A percentile compares a stretch with the other conserved stretches of the same genome.
Conservation (phyloP, 495 filamentous ascomycete species). For the Hypoxylon fragiforme region DNA sequence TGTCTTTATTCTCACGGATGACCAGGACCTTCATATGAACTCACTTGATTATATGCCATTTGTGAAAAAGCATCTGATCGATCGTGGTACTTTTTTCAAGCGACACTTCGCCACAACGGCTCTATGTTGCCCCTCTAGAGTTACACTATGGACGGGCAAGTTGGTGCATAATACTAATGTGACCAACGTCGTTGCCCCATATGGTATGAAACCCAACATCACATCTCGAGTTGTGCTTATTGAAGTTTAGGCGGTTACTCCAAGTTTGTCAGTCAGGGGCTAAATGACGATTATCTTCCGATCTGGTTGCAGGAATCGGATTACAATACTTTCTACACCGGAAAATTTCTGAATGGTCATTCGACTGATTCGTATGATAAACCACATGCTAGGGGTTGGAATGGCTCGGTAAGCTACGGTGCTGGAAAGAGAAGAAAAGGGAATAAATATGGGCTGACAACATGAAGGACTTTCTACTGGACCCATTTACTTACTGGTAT, state of each 20-base stretch:
- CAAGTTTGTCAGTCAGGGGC: slow-evolving; percentile 66
- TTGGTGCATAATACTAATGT: slow-evolving; percentile 76
- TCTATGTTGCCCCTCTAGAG: slow-evolving; percentile 66
- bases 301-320: slow-evolving; percentile 70
- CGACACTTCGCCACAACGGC: slow-evolving; percentile 66
- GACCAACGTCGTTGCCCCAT: slow-evolving; percentile 66
- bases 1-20: slow-evolving; percentile 67
- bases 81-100: slow-evolving; percentile 58
- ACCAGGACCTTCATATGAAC: slow-evolving; percentile 65
- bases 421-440: neutral
- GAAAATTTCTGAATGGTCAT: slow-evolving; percentile 72
- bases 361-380: slow-evolving; percentile 60
- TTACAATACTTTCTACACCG: slow-evolving; percentile 75
- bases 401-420: slow-evolving; percentile 45
- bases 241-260: slow-evolving; percentile 62
- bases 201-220: slow-evolving; percentile 44
- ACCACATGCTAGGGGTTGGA: slow-evolving; percentile 62
- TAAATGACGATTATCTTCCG: slow-evolving; percentile 68
- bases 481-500: slow-evolving; percentile 74
- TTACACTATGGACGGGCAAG: slow-evolving; percentile 66
- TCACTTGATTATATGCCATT: slow-evolving; percentile 62
- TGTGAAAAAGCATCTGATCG: slow-evolving; percentile 53
- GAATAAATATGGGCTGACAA: slow-evolving; percentile 4
- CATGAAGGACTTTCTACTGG: slow-evolving; percentile 63
- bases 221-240: neutral